Base-by-base conservation (phyloP, 2,329 filamentous ascomycete genomes). In the Sclerotinia subarctica region DNA sequence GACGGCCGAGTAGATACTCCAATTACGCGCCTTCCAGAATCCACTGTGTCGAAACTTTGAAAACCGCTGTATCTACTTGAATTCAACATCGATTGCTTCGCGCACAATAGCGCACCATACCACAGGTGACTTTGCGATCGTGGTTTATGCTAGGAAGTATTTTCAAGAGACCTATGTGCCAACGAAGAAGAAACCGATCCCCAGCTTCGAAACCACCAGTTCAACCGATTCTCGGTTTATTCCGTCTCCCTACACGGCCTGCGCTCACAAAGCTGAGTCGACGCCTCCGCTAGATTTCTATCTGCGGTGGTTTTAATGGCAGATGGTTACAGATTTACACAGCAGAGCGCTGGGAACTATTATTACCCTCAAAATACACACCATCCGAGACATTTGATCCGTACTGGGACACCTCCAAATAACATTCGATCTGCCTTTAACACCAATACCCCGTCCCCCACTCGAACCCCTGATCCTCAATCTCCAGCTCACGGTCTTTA, bases 311-410 rank as follows among this genome's bases (percentile, higher is more conserved):
- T 78, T 74, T 84, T 88, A 86, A 88, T 89, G 86, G 87, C 88
- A 82, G 86, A 90, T 87, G 86, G 84, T 85, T 86, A 85, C 81
- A 83, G 83, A 80, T 88, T 87, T 82, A 80, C 82, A 80, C 83
- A 85, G 81, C 84, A 85, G 82, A 77, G 78, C 75, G 82, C 83
- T 80, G 82, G 83, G 80, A 85, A 84, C 78, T 83, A 84, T 78
- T 86, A 86, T 79, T 85, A 85, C 79, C 79, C 82, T 74, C 83
- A 84, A 76, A 81, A 74, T 60, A 70, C 74, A 58, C 74, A 75
- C 65, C 75, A 84, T 77, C 78, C 82, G 72, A 80, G 83, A 72
- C 82, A 80, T 76, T 74, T 78, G 76, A 78, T 77, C 74, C 80
- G 78, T 71, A 78, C 72, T 79, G 79, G 74, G 78, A 78, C 74